Conservation (phyloP, 2,329 filamentous ascomycete species). For the Beauveria sp. region DNA sequence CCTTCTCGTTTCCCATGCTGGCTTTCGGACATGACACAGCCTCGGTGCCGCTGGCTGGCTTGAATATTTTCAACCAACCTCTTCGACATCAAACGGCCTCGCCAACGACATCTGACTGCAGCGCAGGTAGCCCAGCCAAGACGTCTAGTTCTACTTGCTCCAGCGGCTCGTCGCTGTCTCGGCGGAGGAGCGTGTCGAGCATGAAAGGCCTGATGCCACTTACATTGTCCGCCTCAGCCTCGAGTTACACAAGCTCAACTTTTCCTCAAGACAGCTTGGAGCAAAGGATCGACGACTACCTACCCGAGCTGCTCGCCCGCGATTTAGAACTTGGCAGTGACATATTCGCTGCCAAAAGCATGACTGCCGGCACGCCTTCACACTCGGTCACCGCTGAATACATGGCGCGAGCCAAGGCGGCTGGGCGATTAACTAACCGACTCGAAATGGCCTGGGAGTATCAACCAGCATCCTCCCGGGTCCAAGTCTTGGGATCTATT, state of each 20-base stretch:
- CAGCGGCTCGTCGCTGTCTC: constrained; percentile 15
- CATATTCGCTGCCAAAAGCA: constrained; percentile 41
- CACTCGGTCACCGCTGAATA: constrained; percentile 27
- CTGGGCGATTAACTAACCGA: constrained; percentile 16
- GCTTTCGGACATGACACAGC: constrained; percentile 7
- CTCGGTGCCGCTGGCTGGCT: constrained; percentile 9
- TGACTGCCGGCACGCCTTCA: constrained; percentile 44
- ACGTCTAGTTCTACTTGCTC: constrained; percentile 2
- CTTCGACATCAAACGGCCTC: background rate
- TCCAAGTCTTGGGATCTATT: constrained; percentile 27
- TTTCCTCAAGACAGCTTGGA: constrained; percentile 21
- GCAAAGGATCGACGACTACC: constrained; percentile 33
- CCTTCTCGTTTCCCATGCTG: constrained; percentile 8
- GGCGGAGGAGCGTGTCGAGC: constrained; percentile 29
- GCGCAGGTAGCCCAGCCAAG: constrained; percentile 11
- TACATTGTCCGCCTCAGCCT: constrained; percentile 23
- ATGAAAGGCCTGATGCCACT: constrained; percentile 33
- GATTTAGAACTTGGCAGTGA: constrained; percentile 43
- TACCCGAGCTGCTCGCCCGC: constrained; percentile 48
- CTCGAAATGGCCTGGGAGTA: constrained; percentile 20
- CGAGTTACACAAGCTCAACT: constrained; percentile 17
- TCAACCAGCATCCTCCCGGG: constrained; percentile 22
- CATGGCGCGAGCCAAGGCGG: constrained; percentile 13
- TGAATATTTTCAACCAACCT: constrained; percentile 5
- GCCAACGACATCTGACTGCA: background rate